Base-by-base conservation (phyloP, 2,329 filamentous ascomycete genomes). In the Lachnellula cervina region DNA sequence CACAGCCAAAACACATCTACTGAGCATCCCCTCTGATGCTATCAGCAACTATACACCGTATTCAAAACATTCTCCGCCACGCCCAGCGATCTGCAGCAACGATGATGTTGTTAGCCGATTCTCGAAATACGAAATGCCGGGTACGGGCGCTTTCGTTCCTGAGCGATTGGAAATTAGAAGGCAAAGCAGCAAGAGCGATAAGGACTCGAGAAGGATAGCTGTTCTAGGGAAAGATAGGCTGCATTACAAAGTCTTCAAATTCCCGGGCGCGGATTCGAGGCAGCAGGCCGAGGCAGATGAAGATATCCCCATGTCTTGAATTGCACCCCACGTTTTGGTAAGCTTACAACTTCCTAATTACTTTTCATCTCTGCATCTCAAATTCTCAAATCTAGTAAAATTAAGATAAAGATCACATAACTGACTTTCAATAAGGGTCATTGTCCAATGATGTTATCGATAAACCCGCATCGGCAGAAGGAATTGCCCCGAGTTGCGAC, bases 171-270 rank as follows among this genome's bases (percentile, higher is more conserved):
- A 66, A 32, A 49, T 68, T 37, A 58, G 65, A 52, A 54, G 49
- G 25, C 54, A 43, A 40, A 52, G 43, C 40, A 25, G 23, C 7
- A n/a, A 34, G 49, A 49, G 34, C 37, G 32, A 40, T 14, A 56
- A 58, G 9, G 56, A 64, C 23, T 50, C 44, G 19, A 56, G 54
- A 48, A 60, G 66, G 47, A 50, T 70, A 7, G 52, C 67, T 34
- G 28, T 70, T 28, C 51, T 69, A 7, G 56, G 59, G 21, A 61
- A 65, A 57, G 63, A 66, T 37, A 57, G 52, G 23, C 19, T 64
- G 42, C 62, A 64, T 21, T 70, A 69, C 44, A 66, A 65, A 48
- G 61, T 70, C 25, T 61, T 68, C 19, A 64, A 57, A 25, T 57
- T 64, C 21, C 28, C 40, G 5, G 43, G 25, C 25, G 14, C 49